Conservation (phyloP, 805 yeast species). For the Saccharomyces paradoxus region DNA sequence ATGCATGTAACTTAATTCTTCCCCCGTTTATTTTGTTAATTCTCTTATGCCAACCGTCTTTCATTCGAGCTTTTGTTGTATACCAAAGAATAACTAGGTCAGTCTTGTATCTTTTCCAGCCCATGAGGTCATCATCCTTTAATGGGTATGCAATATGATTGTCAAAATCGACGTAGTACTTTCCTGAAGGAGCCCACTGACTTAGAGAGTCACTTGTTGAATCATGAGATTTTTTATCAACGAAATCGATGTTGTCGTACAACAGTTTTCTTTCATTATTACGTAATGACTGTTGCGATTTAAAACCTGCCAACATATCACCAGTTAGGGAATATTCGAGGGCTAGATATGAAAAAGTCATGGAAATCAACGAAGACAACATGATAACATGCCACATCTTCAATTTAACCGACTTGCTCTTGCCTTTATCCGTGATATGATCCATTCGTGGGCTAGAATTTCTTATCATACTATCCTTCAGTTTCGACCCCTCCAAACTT, state of each 20-base stretch:
- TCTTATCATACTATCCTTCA: not conserved
- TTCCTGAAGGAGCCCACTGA: constrained; percentile 16
- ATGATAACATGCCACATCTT: constrained; percentile 11
- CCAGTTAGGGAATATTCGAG: not conserved
- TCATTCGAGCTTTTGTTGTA: constrained; percentile 2
- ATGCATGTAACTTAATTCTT: not conserved
- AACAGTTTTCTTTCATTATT: not conserved
- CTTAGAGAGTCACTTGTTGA: not conserved
- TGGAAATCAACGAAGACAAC: constrained; percentile 8
- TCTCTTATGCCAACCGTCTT: not conserved
- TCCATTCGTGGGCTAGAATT: not conserved
- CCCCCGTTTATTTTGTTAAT: not conserved
- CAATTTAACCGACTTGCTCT: not conserved
- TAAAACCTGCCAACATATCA: not conserved
- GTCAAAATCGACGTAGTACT: constrained; percentile 21
- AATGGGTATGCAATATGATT: constrained; percentile 15
- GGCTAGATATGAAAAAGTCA: constrained; percentile 1
- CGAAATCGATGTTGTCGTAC: not conserved
- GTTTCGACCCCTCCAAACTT: not conserved
- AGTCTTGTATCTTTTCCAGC: constrained; percentile 8
- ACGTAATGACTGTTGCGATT: not conserved
- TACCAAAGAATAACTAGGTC: constrained; percentile 11
- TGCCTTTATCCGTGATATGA: not conserved
- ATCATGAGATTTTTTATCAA: not conserved
- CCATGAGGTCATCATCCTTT: constrained; percentile 6